Base-by-base conservation (phyloP, 805 yeast species). In the Metschnikowia shivogae region DNA sequence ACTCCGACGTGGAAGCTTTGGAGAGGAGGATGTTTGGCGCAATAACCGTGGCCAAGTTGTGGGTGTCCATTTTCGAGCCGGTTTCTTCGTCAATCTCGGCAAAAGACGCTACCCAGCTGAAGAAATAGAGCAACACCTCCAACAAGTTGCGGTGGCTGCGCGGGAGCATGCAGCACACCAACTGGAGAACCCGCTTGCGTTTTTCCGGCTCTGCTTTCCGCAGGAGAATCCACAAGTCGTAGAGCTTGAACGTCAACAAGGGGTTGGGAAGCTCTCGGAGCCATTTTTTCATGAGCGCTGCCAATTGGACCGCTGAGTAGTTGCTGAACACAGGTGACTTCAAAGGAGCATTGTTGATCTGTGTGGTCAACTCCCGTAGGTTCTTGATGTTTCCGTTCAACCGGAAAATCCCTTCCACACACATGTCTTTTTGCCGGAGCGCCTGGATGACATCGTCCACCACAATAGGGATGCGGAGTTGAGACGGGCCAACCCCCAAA, bases 71-170 rank as follows among this genome's bases (percentile, higher is more conserved):
- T 68, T 92, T 93, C 3, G 97, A 89, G 0, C 77, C 77, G 19
- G 81, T 79, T 54, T 86, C 90, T 56, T 89, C 95, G 58, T 89
- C 97, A 49, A 90, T 80, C 55, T 88, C 90, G 1, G 97, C 86
- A 67, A 93, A 93, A 2, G 98, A 87, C 0, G 98, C 89, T 2
- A 90, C 92, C 98, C 98, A 93, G 63, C 83, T 84, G 60, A 93
- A 78, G 63, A 93, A 93, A 47, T 84, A 81, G 28, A 90, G 72
- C 34, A 93, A 67, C 2, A 90, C 96, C 61, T 93, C 98, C 31
- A 90, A 72, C 39, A 89, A 73, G 61, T 89, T 95, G 46, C 99
- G 76, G 60, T 90, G 85, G 17, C 80, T 74, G 49, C 82, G 73
- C 1, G 97, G 98, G 29, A 93, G 70, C 74, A 90, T 70, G 42